Evolutionary conservation across 495 filamentous ascomycete genomes (phyloP), one percentile per base, ranked within the genome.

Genomic region (Talaromyces wortmannii): DNA sequence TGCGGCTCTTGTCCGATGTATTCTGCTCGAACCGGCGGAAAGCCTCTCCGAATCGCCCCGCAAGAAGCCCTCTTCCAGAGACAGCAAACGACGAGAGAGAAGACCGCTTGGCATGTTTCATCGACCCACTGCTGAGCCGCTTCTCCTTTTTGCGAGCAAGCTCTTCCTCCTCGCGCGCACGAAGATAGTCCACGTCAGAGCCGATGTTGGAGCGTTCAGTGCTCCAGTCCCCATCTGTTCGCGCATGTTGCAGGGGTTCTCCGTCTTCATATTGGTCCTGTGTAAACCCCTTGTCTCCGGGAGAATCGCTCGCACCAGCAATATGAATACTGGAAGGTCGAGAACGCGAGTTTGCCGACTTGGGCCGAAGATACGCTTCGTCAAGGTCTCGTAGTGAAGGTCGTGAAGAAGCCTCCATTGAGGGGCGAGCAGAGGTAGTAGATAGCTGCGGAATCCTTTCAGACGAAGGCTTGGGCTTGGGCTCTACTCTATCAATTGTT

Each of bases 21-120:
- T 81, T 82, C 18, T 80, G 80, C 65, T 98, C 94, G 61, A 98
- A 98, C 5, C 89, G 82, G 58, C 92, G 87, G 75, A 98, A 97
- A 4, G 95, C 92, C 52, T 97, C 95, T 2, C 95, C 91, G 68
- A 98, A 97, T 66, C 88, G 91, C 7, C 92, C 90, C 29, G 86
- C 86, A 23, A 98, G 78, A 42, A 96, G 80, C n/a, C 81, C 89
- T 68, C 95, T 96, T 31, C 88, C 87, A 2, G 83, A 80, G 12
- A 87, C 73, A 4, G 88, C 85, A 31, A 94, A 74, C 1, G 85
- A 90, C 12, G 87, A 85, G 53, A 98, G 76, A 65, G 90, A 95
- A 17, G 87, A 77, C 33, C 91, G 86, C 64, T 97, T 97, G 46
- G 69, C 71, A 62, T 96, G 90, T 56, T 23, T 23, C 23, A 88